Base-by-base conservation (phyloP, 2,329 filamentous ascomycete species). In the Penicillium sp. region DNA sequence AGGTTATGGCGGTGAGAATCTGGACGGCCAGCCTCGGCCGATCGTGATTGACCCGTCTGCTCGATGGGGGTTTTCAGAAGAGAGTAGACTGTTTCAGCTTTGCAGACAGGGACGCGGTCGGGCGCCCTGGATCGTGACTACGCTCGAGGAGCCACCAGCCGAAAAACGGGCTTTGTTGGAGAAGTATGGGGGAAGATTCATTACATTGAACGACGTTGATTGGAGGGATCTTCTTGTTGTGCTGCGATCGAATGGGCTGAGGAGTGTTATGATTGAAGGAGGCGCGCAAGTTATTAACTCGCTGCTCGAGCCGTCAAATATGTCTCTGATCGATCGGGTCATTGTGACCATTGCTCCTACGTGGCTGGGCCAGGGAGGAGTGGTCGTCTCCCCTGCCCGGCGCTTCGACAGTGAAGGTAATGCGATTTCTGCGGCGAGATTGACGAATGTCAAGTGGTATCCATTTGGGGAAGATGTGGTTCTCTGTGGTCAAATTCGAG, bases 201-300 rank as follows among this genome's bases (percentile, higher is more conserved):
- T 70, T 23, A 31, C 57, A n/a, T 45, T 69, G 3, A 53, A 60
- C 31, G 47, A 47, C 4, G 60, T 71, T 52, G 68, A 76, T 27
- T 95, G 88, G 89, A 64, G 60, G 1, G 73, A 75, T 27, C 75
- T 93, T 4, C 69, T 93, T 13, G 64, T 66, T 12, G 69, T 72
- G 2, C 66, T 95, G 25, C 68, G 63, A 18, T 62, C 59, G 1
- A 75, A 86, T 57, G 82, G 82, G 1, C 69, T 95, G 15, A 64
- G 66, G 35, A 95, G 89, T 65, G 76, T 96, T 45, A 96, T 96
- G 92, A 78, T 96, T 35, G 92, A 96, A 65, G 91, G 92, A 0
- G 92, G 91, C 3, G 90, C 81, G 0, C 73, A 76, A 12, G 81
- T 96, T 27, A 95, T 96, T 66, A 93, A 93, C 62, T 81, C 85